These are phyloP conservation scores for Russula lepida DNA, from an alignment of 768 basidiomycete genomes.

Conservation along the genomic window DNA sequence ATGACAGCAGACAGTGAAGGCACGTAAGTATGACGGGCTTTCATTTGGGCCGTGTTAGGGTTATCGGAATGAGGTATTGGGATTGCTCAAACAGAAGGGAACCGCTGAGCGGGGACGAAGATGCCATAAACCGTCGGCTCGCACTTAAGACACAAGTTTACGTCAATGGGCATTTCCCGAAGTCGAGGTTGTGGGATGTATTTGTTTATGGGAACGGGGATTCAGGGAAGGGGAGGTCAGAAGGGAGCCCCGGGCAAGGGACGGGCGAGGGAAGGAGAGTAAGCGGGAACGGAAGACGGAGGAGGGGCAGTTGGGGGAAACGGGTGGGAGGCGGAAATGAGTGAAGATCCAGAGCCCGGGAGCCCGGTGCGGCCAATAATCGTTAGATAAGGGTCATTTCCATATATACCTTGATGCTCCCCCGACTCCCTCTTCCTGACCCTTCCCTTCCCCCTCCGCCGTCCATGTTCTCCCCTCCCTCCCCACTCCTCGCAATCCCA, in stretches of 20 bases:
- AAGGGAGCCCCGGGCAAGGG: neutral
- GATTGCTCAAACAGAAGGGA: neutral
- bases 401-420: constrained; percentile 18
- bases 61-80: neutral
- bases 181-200: neutral
- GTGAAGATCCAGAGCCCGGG: neutral
- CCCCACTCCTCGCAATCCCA: constrained; percentile 28
- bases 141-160: constrained; percentile 8
- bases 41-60: neutral
- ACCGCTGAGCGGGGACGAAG: neutral
- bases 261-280: neutral
- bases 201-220: constrained; percentile 11
- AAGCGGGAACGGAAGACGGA: constrained; percentile 1
- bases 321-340: constrained; percentile 14
- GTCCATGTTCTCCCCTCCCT: neutral
- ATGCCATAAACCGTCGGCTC: constrained; percentile 9
- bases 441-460: neutral
- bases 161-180: constrained; percentile 7
- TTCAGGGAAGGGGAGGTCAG: constrained; percentile 3
- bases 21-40: constrained; percentile 12
- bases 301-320: neutral
- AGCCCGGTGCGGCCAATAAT: neutral
- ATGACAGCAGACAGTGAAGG: neutral
- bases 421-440: neutral
- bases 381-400: neutral